phyloP scores from a whole-genome alignment of 2,329 filamentous ascomycete species.

The Coleophoma eucalyptorum region DNA sequence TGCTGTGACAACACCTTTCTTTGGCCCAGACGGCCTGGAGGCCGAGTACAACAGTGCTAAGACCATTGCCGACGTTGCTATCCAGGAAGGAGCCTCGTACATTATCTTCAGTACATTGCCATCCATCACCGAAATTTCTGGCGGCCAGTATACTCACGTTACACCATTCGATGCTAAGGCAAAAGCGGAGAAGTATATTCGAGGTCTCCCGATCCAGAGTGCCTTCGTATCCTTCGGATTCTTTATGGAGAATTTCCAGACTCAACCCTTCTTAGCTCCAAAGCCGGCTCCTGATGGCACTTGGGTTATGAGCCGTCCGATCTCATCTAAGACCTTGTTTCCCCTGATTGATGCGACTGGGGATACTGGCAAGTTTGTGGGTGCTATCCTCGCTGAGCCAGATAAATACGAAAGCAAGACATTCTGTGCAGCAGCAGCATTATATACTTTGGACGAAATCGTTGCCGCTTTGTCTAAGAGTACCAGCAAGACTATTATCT shows the following conservation, averaged over 20 bases:
- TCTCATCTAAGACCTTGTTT: conserved; percentile 17
- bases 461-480: conserved; percentile 3
- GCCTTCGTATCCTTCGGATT: conserved; percentile 40
- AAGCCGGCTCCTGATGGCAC: conserved; percentile 12
- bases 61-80: conserved; percentile 36
- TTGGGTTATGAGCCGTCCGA: conserved; percentile 10
- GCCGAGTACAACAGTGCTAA: conserved; percentile 29
- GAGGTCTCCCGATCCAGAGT: conserved; percentile 34
- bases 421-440: conserved; percentile 38
- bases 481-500: conserved; percentile 11
- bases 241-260: conserved; percentile 43
- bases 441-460: conserved; percentile 16
- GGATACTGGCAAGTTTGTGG: conserved; percentile 27
- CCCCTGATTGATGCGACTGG: conserved; percentile 21
- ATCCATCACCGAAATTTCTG: conserved; percentile 30
- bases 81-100: conserved; percentile 33
- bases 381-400: conserved; percentile 36
- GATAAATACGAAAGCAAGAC: conserved; percentile 38
- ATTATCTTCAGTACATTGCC: conserved; percentile 39
- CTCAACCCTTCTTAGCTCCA: conserved; percentile 22
- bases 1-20: conserved; percentile 38
- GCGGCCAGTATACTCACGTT: conserved; percentile 32
- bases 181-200: conserved; percentile 29
- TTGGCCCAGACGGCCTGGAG: conserved; percentile 22
- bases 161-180: conserved; percentile 28